Conservation (phyloP, 345 rosid genomes). For the Jatropha curcas region DNA sequence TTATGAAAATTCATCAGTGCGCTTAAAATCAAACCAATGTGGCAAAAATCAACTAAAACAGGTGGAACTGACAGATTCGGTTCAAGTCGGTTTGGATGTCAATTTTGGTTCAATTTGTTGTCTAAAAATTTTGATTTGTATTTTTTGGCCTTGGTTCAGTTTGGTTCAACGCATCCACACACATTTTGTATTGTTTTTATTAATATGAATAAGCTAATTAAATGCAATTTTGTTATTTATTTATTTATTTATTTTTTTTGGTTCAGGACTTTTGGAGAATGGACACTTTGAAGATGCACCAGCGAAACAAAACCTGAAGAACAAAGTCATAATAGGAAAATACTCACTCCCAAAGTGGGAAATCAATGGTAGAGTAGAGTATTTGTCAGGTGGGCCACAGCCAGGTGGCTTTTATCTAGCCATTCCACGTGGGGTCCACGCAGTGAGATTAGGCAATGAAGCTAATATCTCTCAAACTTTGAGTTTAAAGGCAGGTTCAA, state of each 20-base stretch:
- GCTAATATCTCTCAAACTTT: slow-evolving; percentile 69
- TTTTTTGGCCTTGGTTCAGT: no score
- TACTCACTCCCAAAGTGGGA: slow-evolving; percentile 86
- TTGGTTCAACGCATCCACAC: no score
- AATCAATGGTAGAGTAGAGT: slow-evolving; percentile 67
- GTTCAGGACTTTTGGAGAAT: slow-evolving; percentile 56
- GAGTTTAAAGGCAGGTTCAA: slow-evolving; percentile 38
- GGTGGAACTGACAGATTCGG: no score
- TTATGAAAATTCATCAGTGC: no score
- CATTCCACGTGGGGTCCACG: slow-evolving; percentile 76
- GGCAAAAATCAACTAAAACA: no score
- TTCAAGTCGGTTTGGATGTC: no score
- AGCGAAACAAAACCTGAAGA: slow-evolving; percentile 52
- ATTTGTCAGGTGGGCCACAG: slow-evolving; percentile 76
- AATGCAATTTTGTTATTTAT: no score
- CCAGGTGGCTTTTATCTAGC: slow-evolving; percentile 73
- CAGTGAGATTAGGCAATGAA: slow-evolving; percentile 77
- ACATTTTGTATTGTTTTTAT: no score
- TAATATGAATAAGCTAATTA: no score
- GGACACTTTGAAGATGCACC: slow-evolving; percentile 75
- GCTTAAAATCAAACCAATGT: no score
- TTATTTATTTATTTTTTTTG: background rate
- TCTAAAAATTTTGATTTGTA: no score
- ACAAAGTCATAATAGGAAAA: slow-evolving; percentile 67
- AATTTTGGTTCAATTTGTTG: no score